Conservation (phyloP, 495 filamentous ascomycete species). For the Tuber microsphaerosporum region DNA sequence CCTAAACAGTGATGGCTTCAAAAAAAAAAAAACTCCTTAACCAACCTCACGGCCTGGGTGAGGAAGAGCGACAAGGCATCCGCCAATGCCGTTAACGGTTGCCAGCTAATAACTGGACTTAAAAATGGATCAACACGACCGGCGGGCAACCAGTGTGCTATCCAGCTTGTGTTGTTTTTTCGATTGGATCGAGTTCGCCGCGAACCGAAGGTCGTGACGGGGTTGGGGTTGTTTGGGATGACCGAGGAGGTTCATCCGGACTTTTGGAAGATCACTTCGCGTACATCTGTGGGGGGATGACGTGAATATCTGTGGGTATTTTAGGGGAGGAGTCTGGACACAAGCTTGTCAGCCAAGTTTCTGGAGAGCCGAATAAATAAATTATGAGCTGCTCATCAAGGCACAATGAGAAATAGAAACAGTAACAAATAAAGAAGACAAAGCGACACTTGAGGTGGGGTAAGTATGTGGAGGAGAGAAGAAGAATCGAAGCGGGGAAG, state of each 20-base stretch:
- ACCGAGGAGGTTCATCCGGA: neutral
- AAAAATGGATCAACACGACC: neutral
- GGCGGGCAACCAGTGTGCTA: neutral
- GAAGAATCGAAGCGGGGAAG: neutral
- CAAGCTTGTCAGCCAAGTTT: neutral
- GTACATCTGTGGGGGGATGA: neutral
- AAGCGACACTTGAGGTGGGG: slow-evolving; percentile 1
- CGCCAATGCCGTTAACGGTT: neutral
- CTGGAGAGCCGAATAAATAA: neutral
- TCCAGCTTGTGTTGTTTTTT: neutral
- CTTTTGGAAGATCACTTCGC: neutral
- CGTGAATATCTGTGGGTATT: neutral
- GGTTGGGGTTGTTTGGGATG: neutral
- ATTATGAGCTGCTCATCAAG: neutral
- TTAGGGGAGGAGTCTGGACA: neutral
- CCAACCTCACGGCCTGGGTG: neutral
- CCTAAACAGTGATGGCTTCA: neutral
- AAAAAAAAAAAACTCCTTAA: slow-evolving; percentile 5
- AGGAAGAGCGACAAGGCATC: neutral
- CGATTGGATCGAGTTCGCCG: neutral
- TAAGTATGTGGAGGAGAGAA: neutral
- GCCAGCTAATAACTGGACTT: neutral
- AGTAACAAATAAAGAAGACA: neutral
- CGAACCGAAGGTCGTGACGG: neutral
- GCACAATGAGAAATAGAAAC: neutral